Conservation (phyloP, 1,284 basidiomycete species). For the Cryptococcus depauperatus region DNA sequence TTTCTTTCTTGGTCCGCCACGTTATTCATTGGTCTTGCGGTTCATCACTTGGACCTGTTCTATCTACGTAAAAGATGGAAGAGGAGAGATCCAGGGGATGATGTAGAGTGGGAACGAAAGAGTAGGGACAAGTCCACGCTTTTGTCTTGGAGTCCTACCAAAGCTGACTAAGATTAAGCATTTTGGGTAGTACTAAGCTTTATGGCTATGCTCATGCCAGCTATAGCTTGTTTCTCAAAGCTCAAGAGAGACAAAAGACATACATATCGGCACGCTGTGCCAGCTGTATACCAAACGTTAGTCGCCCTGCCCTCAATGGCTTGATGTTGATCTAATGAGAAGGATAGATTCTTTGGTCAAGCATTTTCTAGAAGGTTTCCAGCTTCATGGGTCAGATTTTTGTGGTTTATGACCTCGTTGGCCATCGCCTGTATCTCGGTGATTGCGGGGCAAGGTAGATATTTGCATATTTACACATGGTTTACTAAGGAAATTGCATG, state of each 20-base stretch:
- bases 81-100: conserved; percentile 22
- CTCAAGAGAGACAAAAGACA: conserved; percentile 43
- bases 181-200: conserved; percentile 53
- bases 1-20: conserved; percentile 49
- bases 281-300: conserved; percentile 29
- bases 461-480: neutral
- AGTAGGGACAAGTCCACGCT: conserved; percentile 34
- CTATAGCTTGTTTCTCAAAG: conserved; percentile 47
- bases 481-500: neutral
- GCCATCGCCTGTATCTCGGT: conserved; percentile 50
- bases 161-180: conserved; percentile 20
- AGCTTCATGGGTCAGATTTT: conserved; percentile 50
- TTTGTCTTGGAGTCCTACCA: neutral
- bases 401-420: conserved; percentile 53
- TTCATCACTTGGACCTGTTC: conserved; percentile 48
- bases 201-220: conserved; percentile 51
- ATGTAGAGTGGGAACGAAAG: conserved; percentile 53
- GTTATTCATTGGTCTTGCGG: conserved; percentile 45
- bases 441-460: conserved; percentile 48
- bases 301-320: conserved; percentile 50
- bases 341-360: conserved; percentile 45
- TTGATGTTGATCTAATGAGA: neutral
- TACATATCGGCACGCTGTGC: conserved; percentile 33
- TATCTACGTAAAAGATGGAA: conserved; percentile 26
- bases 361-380: conserved; percentile 48